These are phyloP conservation scores for Boletus subparvulus DNA, from an alignment of 768 basidiomycete genomes.

Conservation along the genomic window DNA sequence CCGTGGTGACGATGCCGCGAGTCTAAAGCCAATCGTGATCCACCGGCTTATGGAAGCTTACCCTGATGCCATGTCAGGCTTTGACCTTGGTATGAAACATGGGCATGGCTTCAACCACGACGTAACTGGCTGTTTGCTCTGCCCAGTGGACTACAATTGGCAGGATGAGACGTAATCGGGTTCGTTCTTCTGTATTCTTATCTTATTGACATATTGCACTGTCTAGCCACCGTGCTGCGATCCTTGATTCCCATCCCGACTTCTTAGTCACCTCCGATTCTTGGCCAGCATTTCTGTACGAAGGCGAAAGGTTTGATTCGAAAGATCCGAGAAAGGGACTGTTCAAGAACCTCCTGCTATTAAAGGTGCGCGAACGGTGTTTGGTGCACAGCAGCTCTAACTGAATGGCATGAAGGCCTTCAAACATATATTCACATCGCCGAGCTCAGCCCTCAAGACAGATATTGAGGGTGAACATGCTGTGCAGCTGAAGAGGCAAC, in stretches of 20 bases:
- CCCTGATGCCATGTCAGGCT: not conserved
- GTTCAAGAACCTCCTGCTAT: not conserved
- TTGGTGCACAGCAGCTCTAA: not conserved
- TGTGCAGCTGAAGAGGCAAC: not conserved
- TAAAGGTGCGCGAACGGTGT: not conserved
- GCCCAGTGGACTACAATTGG: constrained; percentile 10
- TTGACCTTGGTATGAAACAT: not conserved
- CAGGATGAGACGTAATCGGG: no score
- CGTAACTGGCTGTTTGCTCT: constrained; percentile 3
- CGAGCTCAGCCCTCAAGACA: not conserved
- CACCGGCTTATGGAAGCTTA: not conserved
- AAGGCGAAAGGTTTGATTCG: not conserved
- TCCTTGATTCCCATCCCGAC: not conserved
- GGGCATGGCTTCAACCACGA: constrained; percentile 5
- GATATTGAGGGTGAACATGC: no score
- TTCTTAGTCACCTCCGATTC: not conserved
- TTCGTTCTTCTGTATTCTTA: no score
- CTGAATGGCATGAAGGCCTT: not conserved
- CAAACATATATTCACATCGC: not conserved
- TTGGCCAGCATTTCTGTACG: not conserved
- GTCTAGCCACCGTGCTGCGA: not conserved
- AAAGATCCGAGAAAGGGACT: not conserved
- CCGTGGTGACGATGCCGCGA: constrained; percentile 4
- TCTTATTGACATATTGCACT: no score
- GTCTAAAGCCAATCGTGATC: constrained; percentile 1